These are phyloP conservation scores for Colletotrichum graminicola DNA, from an alignment of 2,329 filamentous ascomycete genomes.

Conservation along the genomic window DNA sequence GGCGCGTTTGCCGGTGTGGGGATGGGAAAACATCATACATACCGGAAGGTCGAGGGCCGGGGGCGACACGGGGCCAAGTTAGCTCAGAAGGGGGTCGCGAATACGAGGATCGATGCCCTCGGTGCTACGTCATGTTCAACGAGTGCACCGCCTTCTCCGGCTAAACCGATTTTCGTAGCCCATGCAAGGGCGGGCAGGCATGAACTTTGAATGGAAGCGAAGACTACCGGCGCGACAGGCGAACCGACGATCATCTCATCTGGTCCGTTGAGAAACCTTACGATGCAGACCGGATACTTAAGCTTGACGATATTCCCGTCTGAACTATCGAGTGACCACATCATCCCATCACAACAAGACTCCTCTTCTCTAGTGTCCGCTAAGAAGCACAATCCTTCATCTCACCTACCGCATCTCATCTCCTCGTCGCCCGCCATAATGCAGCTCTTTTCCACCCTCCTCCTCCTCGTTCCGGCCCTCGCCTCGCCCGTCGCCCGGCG, in stretches of 20 bases:
- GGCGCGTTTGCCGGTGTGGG: constrained; percentile 13
- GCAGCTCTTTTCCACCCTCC: constrained; percentile 29
- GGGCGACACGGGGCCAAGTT: not conserved
- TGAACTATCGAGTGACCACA: not conserved
- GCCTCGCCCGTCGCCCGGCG: constrained; percentile 33
- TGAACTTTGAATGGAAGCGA: not conserved
- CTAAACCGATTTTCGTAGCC: constrained; percentile 36
- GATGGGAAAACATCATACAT: not conserved
- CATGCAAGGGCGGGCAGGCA: not conserved
- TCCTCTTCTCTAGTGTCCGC: not conserved
- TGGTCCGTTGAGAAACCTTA: not conserved
- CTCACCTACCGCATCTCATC: constrained; percentile 4
- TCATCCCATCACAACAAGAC: not conserved
- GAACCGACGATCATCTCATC: not conserved
- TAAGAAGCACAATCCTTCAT: not conserved
- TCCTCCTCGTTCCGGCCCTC: constrained; percentile 33
- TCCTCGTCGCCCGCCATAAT: not conserved
- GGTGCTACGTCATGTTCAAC: constrained; percentile 38
- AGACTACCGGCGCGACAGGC: no score
- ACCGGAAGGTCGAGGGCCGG: not conserved
- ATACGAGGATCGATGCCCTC: constrained; percentile 35
- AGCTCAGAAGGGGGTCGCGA: constrained; percentile 5
- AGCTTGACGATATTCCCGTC: constrained; percentile 11
- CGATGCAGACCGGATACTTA: constrained; percentile 11
- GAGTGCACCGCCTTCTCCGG: constrained; percentile 8